Conservation (phyloP, 768 basidiomycete genomes). For the Auriculariales sp. region DNA sequence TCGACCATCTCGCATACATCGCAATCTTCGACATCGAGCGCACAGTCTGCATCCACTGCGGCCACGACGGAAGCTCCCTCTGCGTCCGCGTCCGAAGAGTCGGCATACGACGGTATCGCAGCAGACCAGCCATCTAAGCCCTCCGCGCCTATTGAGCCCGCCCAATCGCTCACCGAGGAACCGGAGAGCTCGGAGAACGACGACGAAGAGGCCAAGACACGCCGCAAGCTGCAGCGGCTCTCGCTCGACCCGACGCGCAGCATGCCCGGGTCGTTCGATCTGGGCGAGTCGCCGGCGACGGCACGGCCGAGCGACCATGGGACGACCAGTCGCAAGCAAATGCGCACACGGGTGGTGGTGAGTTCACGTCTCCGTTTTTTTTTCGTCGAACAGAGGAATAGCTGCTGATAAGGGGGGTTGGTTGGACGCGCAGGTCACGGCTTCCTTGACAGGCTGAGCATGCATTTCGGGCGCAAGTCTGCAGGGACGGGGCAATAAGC, state of each 20-base stretch:
- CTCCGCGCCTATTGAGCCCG: too few relatives aligned
- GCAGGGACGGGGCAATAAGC: too few relatives aligned
- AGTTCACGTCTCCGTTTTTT: too few relatives aligned
- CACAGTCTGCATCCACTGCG: not conserved
- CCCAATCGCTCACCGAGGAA: too few relatives aligned
- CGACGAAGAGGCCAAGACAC: not conserved
- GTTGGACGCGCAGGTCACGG: not conserved
- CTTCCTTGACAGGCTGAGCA: not conserved
- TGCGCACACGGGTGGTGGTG: too few relatives aligned
- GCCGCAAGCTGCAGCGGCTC: not conserved
- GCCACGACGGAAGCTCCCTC: not conserved
- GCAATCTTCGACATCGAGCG: not conserved
- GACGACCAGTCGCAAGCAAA: too few relatives aligned
- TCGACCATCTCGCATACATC: not conserved
- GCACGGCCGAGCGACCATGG: too few relatives aligned
- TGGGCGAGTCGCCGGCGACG: not conserved
- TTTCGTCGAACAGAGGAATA: too few relatives aligned
- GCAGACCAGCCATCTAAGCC: not conserved
- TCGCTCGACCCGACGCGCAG: not conserved
- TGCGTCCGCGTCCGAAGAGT: not conserved
- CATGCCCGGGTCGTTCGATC: conserved; percentile 9
- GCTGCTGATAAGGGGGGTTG: too few relatives aligned
- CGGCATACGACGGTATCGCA: not conserved
- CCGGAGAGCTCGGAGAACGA: not conserved
- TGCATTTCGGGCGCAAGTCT: not conserved